Conservation (phyloP, 2,329 filamentous ascomycete species). For the Myriosclerotinia duriaeana region DNA sequence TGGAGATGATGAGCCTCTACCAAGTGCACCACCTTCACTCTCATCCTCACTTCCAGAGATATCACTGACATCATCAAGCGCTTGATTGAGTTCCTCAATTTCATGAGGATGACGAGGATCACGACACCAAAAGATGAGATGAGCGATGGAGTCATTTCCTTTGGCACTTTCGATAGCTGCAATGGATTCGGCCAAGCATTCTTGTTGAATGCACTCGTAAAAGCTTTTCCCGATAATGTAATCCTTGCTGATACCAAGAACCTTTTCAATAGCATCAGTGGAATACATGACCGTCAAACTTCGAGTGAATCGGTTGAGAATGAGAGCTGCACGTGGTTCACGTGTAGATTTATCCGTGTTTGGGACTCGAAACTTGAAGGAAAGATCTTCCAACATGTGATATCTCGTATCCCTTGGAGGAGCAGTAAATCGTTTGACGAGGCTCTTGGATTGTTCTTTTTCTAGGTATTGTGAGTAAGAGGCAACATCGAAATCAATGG, state of each 20-base stretch:
- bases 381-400: constrained; percentile 84
- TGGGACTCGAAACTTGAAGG: constrained; percentile 70
- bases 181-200: constrained; percentile 73
- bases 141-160: constrained; percentile 86
- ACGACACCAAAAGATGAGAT: constrained; percentile 80
- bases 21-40: constrained; percentile 12
- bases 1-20: constrained; percentile 42
- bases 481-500: too few species aligned
- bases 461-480: background rate
- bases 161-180: constrained; percentile 81
- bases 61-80: constrained; percentile 44
- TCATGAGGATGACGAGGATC: constrained; percentile 60
- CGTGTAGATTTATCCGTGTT: constrained; percentile 57
- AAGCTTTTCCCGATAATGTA: constrained; percentile 76
- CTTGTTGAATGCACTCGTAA: constrained; percentile 81
- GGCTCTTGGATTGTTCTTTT: constrained; percentile 7
- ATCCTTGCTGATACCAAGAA: constrained; percentile 70
- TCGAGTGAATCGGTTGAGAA: constrained; percentile 81
- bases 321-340: constrained; percentile 79
- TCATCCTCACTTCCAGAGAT: constrained; percentile 50
- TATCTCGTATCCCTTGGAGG: constrained; percentile 82
- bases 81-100: constrained; percentile 49
- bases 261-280: constrained; percentile 71
- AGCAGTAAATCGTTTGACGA: constrained; percentile 68
- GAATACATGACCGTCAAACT: constrained; percentile 85